Percentiles rank a stretch among this genome's conserved stretches.
Evolutionary conservation across 2,329 filamentous ascomycete genomes (phyloP).

Genomic region (Colletotrichum coccodes): DNA sequence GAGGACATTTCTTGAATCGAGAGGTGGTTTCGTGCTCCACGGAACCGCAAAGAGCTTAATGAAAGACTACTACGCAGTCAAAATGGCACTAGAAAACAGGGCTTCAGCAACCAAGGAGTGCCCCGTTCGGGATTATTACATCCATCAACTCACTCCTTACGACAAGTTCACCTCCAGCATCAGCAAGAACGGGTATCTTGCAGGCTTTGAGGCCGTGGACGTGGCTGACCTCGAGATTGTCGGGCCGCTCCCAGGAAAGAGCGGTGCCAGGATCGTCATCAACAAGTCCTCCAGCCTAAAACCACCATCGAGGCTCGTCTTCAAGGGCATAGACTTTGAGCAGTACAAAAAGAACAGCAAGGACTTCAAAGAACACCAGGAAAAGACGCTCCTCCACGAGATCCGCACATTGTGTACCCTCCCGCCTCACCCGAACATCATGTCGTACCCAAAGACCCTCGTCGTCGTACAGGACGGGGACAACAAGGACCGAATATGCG

Average conservation of each 20-base stretch:
- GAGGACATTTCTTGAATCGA: too few species aligned
- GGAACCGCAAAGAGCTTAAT: too few species aligned
- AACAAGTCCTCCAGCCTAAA: neutral
- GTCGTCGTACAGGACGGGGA: slow-evolving; percentile 20
- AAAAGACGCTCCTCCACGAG: slow-evolving; percentile 32
- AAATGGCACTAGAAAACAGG: neutral
- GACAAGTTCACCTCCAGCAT: slow-evolving; percentile 1
- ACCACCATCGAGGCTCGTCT: slow-evolving; percentile 20
- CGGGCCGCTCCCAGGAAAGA: slow-evolving; percentile 30
- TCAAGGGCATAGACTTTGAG: slow-evolving; percentile 34
- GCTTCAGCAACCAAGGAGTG: neutral
- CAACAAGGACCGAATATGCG: slow-evolving; percentile 26
- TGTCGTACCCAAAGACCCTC: slow-evolving; percentile 27
- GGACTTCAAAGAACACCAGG: slow-evolving; percentile 22
- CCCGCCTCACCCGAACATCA: slow-evolving; percentile 35
- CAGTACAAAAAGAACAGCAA: slow-evolving; percentile 10
- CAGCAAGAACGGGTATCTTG: neutral
- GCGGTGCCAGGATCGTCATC: slow-evolving; percentile 25
- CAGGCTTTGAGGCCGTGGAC: slow-evolving; percentile 17
- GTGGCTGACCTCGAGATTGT: slow-evolving; percentile 19
- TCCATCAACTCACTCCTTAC: slow-evolving; percentile 23
- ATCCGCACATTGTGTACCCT: slow-evolving; percentile 32
- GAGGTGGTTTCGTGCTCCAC: neutral
- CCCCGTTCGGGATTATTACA: slow-evolving; percentile 13
- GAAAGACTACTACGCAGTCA: neutral